A percentile compares a stretch with the other conserved stretches of the same genome.
Evolutionary conservation across 495 filamentous ascomycete species (phyloP).

Genomic region (Aspergillus carlsbadensis): DNA sequence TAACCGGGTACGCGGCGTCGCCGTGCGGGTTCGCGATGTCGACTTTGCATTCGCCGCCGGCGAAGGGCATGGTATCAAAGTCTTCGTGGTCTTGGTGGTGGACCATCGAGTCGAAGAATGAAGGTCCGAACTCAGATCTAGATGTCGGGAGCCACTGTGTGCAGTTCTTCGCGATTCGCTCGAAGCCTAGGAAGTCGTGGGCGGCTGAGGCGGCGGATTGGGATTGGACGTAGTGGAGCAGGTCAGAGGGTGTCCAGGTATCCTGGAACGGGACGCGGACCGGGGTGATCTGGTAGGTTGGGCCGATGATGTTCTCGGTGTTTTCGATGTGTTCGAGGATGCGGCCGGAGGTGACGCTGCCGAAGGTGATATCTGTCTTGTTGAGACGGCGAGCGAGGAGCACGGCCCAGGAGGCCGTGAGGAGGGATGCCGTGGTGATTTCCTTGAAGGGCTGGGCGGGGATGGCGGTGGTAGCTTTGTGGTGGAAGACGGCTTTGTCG

Average conservation of each 20-base stretch:
- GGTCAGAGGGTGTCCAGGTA: constrained; percentile 25
- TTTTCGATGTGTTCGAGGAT: constrained; percentile 39
- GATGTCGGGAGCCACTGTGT: constrained; percentile 9
- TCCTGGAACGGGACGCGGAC: constrained; percentile 22
- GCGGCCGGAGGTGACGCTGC: constrained; percentile 54
- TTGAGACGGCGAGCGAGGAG: constrained; percentile 51
- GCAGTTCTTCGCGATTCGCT: constrained; percentile 9
- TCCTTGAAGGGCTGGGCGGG: constrained; percentile 37
- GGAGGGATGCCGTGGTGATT: constrained; percentile 56
- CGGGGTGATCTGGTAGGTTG: constrained; percentile 27
- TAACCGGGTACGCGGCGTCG: constrained; percentile 36
- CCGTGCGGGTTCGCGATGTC: constrained; percentile 40
- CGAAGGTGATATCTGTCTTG: constrained; percentile 57
- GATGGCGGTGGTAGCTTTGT: constrained; percentile 37
- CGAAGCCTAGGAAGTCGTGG: constrained; percentile 21
- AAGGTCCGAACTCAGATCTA: not conserved
- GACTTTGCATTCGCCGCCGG: constrained; percentile 29
- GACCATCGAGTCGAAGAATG: constrained; percentile 16
- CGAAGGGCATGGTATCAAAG: constrained; percentile 44
- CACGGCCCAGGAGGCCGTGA: constrained; percentile 63
- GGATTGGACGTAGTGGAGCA: constrained; percentile 19
- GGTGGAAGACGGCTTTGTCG: constrained; percentile 37
- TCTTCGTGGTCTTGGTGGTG: constrained; percentile 31
- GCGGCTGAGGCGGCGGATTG: constrained; percentile 14
- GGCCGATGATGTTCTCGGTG: constrained; percentile 45